Base-by-base conservation (phyloP, 2,329 filamentous ascomycete species). In the Metarhizium sp. region DNA sequence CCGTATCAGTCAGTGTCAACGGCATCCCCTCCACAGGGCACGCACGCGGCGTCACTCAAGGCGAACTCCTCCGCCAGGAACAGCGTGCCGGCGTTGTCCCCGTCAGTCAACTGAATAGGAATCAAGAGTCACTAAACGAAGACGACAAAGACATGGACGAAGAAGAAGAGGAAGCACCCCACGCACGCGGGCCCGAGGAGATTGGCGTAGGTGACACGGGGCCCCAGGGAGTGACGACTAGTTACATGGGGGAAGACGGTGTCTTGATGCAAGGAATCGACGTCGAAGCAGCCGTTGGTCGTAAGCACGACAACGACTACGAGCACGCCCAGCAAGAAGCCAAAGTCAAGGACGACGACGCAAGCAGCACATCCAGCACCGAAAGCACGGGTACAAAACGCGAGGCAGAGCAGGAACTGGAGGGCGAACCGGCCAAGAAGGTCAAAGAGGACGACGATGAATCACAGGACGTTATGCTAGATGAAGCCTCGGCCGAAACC, bases 201-300 rank as follows among this genome's bases (percentile, higher is more conserved):
- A 87, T 97, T 52, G 92, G 92, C 4, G 84, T 91, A 57, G 85
- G 89, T 62, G 94, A 99, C 67, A 87, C 90, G 60, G 94, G 94
- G 0, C 85, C 88, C 10, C 92, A 89, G 70, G 72, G 60, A 53
- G 73, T 71, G 54, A 73, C 67, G 16, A 73, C 68, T 45, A 71
- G 66, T 52, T 68, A 69, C 56, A 65, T 72, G 25, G 68, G 75
- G 55, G 69, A 74, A 48, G 66, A 64, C 38, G 67, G 71, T 42
- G 62, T 79, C n/a, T 73, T 75, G 50, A 77, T 79, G 69, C 75
- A 77, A 53, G 78, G 74, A 13, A 81, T 85, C 57, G 78, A 85
- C 62, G 69, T 85, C 25, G 81, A 82, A 64, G 81, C 80, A 20
- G 82, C 82, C 4, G 80, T 85, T 4, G 82, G 82, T 1, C 71